A percentile compares a stretch with the other conserved stretches of the same genome.
Conservation (phyloP, 768 basidiomycete species). For the Tylopilus plumbeoviolaceoides region DNA sequence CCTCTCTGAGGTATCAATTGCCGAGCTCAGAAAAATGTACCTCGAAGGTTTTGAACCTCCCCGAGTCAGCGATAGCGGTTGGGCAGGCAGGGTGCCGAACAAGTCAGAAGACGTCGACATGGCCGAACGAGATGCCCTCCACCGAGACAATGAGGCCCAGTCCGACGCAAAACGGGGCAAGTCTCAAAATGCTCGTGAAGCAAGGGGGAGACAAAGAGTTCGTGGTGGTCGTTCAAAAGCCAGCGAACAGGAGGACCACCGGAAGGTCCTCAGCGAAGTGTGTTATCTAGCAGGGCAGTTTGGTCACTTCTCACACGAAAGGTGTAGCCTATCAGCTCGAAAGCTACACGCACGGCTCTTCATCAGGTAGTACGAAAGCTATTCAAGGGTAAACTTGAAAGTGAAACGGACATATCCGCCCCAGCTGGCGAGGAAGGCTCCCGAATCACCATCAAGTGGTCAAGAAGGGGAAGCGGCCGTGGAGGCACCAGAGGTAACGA, state of each 20-base stretch:
- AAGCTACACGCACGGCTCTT: conserved; percentile 74
- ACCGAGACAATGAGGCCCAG: conserved; percentile 16
- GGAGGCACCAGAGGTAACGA: conserved; percentile 37
- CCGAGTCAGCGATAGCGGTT: conserved; percentile 68
- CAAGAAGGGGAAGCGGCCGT: conserved; percentile 45
- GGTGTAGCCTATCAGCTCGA: conserved; percentile 74
- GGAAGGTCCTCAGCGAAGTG: conserved; percentile 81
- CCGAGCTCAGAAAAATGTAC: conserved; percentile 65
- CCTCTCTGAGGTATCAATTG: conserved; percentile 58
- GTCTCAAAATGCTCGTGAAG: conserved; percentile 38
- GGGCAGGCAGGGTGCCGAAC: conserved; percentile 50
- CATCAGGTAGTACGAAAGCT: conserved; percentile 78
- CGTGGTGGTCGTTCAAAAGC: conserved; percentile 39
- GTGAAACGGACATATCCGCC: conserved; percentile 60
- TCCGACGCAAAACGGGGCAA: conserved; percentile 35
- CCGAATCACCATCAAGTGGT: conserved; percentile 79
- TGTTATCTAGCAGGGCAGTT: conserved; percentile 31
- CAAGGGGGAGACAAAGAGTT: conserved; percentile 43
- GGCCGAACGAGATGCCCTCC: conserved; percentile 6
- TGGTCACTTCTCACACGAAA: conserved; percentile 11
- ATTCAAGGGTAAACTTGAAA: conserved; percentile 82
- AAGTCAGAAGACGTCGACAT: conserved; percentile 24
- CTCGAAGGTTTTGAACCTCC: conserved; percentile 82
- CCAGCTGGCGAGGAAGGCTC: conserved; percentile 61
- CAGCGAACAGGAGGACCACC: conserved; percentile 53